A percentile compares a stretch with the other conserved stretches of the same genome.
phyloP scores from a whole-genome alignment of 78 protist species.

The Creolimax fragrantissima region DNA sequence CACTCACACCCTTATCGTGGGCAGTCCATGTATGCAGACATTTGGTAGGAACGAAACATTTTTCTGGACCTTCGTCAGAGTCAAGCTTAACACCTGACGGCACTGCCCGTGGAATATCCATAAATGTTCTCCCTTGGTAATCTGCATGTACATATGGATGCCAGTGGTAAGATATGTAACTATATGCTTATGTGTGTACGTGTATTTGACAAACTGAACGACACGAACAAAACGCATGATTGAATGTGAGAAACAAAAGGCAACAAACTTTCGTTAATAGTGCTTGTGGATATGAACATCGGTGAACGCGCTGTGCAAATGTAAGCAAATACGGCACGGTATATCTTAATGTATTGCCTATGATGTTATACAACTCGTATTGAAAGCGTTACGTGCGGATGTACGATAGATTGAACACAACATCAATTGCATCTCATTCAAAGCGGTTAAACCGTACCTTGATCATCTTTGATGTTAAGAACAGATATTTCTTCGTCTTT shows the following conservation, averaged over 20 bases:
- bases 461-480: neutral
- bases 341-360: neutral
- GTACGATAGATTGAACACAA: neutral
- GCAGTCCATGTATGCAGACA: neutral
- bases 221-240: neutral
- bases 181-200: neutral
- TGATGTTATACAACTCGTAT: neutral
- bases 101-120: neutral
- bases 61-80: constrained; percentile 3
- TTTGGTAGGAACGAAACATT: neutral
- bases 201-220: neutral
- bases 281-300: neutral
- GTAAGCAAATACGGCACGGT: neutral
- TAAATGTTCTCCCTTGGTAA: neutral
- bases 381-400: neutral
- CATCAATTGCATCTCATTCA: neutral
- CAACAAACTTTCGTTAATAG: too few relatives aligned
- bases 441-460: neutral
- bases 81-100: constrained; percentile 3
- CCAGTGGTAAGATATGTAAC: neutral
- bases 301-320: neutral
- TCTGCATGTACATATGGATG: neutral
- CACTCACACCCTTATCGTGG: constrained; percentile 57
- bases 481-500: neutral
- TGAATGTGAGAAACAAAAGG: neutral